A percentile compares a stretch with the other conserved stretches of the same genome.
phyloP scores from a whole-genome alignment of 306 rosid genomes.

The Cucumis hystrix region DNA sequence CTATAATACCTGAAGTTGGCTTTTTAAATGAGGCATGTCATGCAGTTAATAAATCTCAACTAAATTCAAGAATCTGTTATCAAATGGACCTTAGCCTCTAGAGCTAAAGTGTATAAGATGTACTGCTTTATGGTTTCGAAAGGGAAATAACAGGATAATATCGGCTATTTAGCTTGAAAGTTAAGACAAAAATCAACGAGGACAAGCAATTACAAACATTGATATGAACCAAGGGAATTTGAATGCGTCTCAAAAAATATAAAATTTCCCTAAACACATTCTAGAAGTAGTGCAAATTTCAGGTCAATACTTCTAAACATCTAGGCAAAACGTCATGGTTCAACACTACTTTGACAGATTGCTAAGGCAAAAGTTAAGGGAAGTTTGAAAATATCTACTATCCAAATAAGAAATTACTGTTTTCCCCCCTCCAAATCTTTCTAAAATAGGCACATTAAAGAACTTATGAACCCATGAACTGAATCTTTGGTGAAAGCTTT shows the following conservation, averaged over 20 bases:
- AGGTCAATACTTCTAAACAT: background rate
- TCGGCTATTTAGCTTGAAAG: background rate
- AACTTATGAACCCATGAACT: background rate
- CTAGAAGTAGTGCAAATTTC: background rate
- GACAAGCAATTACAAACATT: background rate
- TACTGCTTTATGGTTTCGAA: background rate
- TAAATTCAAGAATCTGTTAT: background rate
- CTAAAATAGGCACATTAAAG: background rate
- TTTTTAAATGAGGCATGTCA: background rate
- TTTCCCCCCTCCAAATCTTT: background rate
- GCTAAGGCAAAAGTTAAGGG: background rate
- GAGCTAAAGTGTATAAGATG: background rate
- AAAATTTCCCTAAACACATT: background rate
- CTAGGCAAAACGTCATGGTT: background rate
- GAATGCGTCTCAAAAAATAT: background rate
- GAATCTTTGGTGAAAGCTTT: background rate
- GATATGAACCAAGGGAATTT: background rate
- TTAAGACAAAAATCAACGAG: background rate
- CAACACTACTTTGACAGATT: background rate
- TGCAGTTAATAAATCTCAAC: background rate
- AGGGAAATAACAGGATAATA: background rate
- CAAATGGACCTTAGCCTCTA: background rate
- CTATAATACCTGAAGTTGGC: background rate
- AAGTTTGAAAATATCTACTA: background rate
- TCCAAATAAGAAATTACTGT: background rate